phyloP scores from a whole-genome alignment of 768 basidiomycete genomes.

The Lactarius pseudohatsudake region DNA sequence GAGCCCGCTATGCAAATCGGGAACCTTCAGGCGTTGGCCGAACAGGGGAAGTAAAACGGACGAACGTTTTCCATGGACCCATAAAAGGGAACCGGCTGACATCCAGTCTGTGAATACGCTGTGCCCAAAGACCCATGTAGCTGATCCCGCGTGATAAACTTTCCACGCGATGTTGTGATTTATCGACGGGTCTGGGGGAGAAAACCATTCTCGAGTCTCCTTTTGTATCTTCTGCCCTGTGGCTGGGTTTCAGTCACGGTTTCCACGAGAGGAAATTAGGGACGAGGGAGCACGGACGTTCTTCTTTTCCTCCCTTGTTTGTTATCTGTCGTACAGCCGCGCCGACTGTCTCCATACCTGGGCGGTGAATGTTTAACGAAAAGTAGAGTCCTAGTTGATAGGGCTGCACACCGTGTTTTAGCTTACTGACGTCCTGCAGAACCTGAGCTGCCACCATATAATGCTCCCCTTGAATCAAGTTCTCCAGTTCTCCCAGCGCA shows the following conservation, averaged over 20 bases:
- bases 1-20: background rate
- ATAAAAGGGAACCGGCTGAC: background rate
- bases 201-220: background rate
- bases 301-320: background rate
- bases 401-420: background rate
- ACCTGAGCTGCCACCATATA: background rate
- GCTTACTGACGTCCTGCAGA: background rate
- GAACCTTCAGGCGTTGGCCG: background rate
- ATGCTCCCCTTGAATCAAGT: constrained; percentile 6
- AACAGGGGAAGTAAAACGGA: background rate
- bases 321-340: background rate
- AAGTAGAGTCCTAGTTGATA: background rate
- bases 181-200: constrained; percentile 9
- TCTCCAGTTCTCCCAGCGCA: background rate
- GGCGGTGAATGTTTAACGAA: background rate
- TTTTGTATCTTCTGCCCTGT: background rate
- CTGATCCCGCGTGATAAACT: background rate
- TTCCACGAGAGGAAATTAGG: background rate
- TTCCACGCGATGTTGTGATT: background rate
- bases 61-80: constrained; percentile 11
- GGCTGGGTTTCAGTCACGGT: background rate
- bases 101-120: constrained; percentile 1
- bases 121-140: background rate
- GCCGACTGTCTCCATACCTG: background rate
- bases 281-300: background rate